Evolutionary conservation across 2,329 filamentous ascomycete species (phyloP).

Genomic region (Penicillium sclerotiorum): DNA sequence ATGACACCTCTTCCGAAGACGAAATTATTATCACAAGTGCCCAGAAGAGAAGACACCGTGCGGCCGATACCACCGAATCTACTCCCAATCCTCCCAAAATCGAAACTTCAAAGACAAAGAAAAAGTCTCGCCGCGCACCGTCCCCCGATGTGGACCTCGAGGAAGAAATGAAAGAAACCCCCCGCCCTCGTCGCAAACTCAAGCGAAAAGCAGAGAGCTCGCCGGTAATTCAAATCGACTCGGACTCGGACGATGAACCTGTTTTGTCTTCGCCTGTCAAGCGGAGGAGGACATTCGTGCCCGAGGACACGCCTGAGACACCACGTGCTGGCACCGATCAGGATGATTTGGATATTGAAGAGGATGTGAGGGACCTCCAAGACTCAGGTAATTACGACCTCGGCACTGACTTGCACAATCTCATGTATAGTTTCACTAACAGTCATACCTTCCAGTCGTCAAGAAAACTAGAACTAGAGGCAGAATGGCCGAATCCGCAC

Average conservation of each 20-base stretch:
- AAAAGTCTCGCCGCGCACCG: background rate
- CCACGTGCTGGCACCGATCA: conserved; percentile 31
- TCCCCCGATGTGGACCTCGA: background rate
- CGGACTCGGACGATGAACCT: conserved; percentile 9
- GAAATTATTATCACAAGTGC: conserved; percentile 12
- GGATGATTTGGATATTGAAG: conserved; percentile 46
- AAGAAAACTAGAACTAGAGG: conserved; percentile 47
- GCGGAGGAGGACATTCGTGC: conserved; percentile 21
- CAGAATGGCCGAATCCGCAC: conserved; percentile 40
- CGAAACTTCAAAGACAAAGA: background rate
- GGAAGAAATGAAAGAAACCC: conserved; percentile 16
- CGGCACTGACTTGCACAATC: background rate
- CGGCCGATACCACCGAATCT: background rate
- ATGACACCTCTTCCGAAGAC: conserved; percentile 17
- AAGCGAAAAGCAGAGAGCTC: conserved; percentile 29
- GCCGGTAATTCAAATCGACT: conserved; percentile 29
- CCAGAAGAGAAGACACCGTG: conserved; percentile 3
- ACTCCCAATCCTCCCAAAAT: background rate
- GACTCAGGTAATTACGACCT: conserved; percentile 41
- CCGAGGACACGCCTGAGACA: conserved; percentile 22
- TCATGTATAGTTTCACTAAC: background rate
- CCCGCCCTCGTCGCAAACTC: conserved; percentile 30
- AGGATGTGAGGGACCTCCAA: conserved; percentile 48
- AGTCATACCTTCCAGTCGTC: conserved; percentile 28
- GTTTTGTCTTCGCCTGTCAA: conserved; percentile 21